Percentiles rank a stretch among this genome's conserved stretches.
phyloP scores from a whole-genome alignment of 2,329 filamentous ascomycete genomes.

The Trichoderma sp. region DNA sequence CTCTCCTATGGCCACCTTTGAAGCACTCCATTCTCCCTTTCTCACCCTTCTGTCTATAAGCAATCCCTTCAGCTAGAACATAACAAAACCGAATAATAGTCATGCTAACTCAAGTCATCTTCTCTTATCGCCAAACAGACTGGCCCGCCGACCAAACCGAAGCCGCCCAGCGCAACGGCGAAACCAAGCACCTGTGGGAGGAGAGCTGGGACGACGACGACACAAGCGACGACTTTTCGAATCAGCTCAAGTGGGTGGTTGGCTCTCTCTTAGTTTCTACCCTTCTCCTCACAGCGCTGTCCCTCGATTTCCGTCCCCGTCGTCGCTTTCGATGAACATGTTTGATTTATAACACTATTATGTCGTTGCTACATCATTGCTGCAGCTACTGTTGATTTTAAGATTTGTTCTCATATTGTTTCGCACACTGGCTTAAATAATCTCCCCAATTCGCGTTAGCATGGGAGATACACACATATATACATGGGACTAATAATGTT shows the following conservation, averaged over 20 bases:
- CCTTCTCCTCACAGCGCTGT: background rate
- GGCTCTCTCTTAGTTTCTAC: constrained; percentile 15
- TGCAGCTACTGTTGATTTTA: background rate
- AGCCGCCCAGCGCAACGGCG: constrained; percentile 68
- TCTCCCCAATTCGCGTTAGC: background rate
- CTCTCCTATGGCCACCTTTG: background rate
- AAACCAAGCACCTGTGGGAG: constrained; percentile 86
- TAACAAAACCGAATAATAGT: too few relatives aligned
- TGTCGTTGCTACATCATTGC: background rate
- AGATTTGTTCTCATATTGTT: background rate
- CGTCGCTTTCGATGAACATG: constrained; percentile 13
- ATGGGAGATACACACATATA: background rate
- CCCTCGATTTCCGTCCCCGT: background rate
- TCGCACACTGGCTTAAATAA: background rate
- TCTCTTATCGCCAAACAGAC: constrained; percentile 61
- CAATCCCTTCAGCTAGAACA: too few relatives aligned
- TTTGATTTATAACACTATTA: background rate
- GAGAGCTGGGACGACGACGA: constrained; percentile 99
- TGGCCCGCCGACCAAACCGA: constrained; percentile 93
- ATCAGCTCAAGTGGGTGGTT: constrained; percentile 79
- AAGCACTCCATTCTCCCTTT: background rate
- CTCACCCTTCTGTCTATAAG: background rate
- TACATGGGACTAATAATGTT: constrained; percentile 5
- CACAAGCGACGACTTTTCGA: constrained; percentile 92
- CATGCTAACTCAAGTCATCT: background rate